These are phyloP conservation scores for Glaciozyma martinii DNA, from an alignment of 768 basidiomycete genomes.

Conservation along the genomic window DNA sequence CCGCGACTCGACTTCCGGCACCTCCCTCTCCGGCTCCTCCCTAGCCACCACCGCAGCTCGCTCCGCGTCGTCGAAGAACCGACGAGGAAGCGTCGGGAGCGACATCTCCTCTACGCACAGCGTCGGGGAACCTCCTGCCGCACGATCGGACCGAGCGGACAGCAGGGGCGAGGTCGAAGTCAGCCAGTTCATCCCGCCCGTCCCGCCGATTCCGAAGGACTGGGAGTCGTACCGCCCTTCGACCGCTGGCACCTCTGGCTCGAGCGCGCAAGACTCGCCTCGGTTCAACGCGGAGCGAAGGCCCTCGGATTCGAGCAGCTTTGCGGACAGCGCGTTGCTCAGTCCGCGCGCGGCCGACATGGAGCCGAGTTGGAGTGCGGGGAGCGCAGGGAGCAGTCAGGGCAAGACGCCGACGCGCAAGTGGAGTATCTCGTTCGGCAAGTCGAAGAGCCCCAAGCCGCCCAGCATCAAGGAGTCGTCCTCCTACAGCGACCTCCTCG, in stretches of 20 bases:
- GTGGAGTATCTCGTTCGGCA: slow-evolving; percentile 32
- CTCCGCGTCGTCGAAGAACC: slow-evolving; percentile 58
- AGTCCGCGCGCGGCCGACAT: slow-evolving; percentile 16
- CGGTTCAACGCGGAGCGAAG: slow-evolving; percentile 40
- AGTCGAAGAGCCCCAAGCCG: slow-evolving; percentile 27
- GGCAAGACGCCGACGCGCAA: slow-evolving; percentile 10
- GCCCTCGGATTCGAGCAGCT: slow-evolving; percentile 36
- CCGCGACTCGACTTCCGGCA: slow-evolving; percentile 73
- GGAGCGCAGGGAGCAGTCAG: not conserved
- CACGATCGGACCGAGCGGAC: slow-evolving; percentile 61
- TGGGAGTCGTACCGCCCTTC: slow-evolving; percentile 46
- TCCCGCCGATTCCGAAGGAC: slow-evolving; percentile 86
- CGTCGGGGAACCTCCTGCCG: slow-evolving; percentile 50
- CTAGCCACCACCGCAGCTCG: slow-evolving; percentile 62
- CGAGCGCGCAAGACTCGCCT: slow-evolving; percentile 42
- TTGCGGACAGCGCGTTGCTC: not conserved
- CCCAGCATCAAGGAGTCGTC: slow-evolving; percentile 24
- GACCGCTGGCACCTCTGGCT: slow-evolving; percentile 40
- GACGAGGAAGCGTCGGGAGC: slow-evolving; percentile 76
- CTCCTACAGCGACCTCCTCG: slow-evolving; percentile 21
- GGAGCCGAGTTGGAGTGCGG: not conserved
- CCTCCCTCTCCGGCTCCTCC: slow-evolving; percentile 67
- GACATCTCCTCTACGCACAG: slow-evolving; percentile 71
- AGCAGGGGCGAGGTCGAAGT: slow-evolving; percentile 44
- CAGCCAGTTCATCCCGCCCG: slow-evolving; percentile 72